Evolutionary conservation across 2,329 filamentous ascomycete genomes (phyloP).

Genomic region (Cordyceps fumosorosea): DNA sequence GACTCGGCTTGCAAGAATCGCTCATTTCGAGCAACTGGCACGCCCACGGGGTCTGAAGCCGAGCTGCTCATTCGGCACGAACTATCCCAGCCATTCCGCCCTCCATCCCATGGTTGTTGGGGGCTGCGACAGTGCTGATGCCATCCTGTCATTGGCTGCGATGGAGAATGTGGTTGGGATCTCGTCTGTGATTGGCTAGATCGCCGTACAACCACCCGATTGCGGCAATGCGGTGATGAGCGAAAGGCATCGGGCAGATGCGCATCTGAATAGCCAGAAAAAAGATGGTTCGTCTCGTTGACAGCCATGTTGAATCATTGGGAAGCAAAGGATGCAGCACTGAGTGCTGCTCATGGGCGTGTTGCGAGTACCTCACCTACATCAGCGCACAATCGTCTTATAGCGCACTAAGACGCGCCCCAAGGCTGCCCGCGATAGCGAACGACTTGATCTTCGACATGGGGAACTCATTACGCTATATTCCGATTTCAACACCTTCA

Average conservation of each 20-base stretch:
- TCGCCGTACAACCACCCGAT: slow-evolving; percentile 4
- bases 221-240: neutral
- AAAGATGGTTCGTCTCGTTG: too few species aligned
- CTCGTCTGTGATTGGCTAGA: slow-evolving; percentile 16
- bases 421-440: neutral
- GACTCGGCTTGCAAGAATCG: neutral
- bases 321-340: neutral
- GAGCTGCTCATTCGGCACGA: neutral
- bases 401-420: neutral
- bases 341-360: neutral
- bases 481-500: neutral
- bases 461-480: neutral
- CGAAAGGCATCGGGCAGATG: neutral
- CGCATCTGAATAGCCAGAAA: neutral
- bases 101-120: neutral
- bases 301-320: neutral
- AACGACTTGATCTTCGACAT: too few species aligned
- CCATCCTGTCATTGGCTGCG: slow-evolving; percentile 13
- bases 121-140: neutral
- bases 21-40: neutral
- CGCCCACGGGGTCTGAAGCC: neutral
- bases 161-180: slow-evolving; percentile 17
- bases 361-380: too few species aligned
- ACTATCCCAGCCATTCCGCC: neutral
- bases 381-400: neutral